Evolutionary conservation across 2,329 filamentous ascomycete species (phyloP).

Genomic region (Pseudogymnoascus pannorum): DNA sequence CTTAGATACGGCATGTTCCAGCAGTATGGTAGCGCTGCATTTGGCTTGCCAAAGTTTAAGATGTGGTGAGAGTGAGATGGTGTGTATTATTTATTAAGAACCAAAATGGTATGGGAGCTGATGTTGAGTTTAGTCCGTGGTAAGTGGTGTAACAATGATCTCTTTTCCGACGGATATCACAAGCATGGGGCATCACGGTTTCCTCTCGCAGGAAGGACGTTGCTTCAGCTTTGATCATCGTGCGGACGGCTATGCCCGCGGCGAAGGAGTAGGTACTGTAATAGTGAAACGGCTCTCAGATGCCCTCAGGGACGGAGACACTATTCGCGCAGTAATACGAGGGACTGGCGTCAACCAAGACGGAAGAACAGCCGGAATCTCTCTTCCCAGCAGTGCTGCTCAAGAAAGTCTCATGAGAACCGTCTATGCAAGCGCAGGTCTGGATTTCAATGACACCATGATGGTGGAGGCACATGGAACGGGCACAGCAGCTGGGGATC

Average conservation of each 20-base stretch:
- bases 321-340: constrained; percentile 37
- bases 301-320: constrained; percentile 35
- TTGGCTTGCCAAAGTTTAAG: constrained; percentile 35
- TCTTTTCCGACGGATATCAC: not conserved
- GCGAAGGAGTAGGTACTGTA: constrained; percentile 37
- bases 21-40: constrained; percentile 46
- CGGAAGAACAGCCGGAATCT: constrained; percentile 37
- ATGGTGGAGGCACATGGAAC: constrained; percentile 15
- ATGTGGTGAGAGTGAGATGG: constrained; percentile 23
- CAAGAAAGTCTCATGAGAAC: constrained; percentile 31
- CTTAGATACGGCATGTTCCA: constrained; percentile 16
- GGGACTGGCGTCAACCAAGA: constrained; percentile 37
- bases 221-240: constrained; percentile 32
- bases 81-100: not conserved
- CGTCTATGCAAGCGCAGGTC: constrained; percentile 23
- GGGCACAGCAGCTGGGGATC: constrained; percentile 13
- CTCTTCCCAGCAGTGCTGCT: constrained; percentile 32
- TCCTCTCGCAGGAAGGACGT: constrained; percentile 27
- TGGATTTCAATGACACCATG: constrained; percentile 10
- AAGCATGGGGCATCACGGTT: constrained; percentile 9
- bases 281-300: constrained; percentile 36
- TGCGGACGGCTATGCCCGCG: constrained; percentile 39
- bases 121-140: not conserved
- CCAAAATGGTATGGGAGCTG: not conserved
- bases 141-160: not conserved